phyloP scores from a whole-genome alignment of 495 filamentous ascomycete species.

The Recurvomyces mirabilis region DNA sequence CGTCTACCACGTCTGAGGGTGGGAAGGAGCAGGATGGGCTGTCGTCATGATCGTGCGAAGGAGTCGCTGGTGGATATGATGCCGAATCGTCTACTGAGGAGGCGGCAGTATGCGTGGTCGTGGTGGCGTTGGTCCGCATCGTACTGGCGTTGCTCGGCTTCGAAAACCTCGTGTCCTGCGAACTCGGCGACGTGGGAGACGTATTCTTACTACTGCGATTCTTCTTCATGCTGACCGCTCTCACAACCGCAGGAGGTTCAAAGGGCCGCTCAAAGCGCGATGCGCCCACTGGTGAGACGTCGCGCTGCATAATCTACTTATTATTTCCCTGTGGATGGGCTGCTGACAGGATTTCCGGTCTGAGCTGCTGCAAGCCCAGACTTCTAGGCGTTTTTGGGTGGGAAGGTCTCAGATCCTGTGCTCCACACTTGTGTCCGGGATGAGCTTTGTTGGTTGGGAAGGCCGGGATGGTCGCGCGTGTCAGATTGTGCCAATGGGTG shows the following conservation, averaged over 20 bases:
- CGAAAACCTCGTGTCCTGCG: neutral
- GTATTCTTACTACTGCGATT: slow-evolving; percentile 1
- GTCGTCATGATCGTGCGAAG: neutral
- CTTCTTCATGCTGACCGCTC: neutral
- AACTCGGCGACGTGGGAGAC: slow-evolving; percentile 11
- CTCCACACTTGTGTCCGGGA: no score
- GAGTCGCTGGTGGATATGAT: neutral
- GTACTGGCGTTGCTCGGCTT: slow-evolving; percentile 7
- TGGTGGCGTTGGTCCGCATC: neutral
- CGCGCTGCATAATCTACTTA: no score
- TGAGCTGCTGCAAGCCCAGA: no score
- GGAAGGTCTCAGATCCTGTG: no score
- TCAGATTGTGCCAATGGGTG: no score
- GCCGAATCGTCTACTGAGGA: neutral
- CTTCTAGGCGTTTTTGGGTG: no score
- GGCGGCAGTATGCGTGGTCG: slow-evolving; percentile 1
- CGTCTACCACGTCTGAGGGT: neutral
- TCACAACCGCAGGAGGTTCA: neutral
- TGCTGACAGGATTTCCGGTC: no score
- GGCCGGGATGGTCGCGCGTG: no score
- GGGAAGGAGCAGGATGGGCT: neutral
- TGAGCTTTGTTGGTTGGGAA: no score
- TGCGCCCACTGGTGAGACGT: slow-evolving; percentile 17
- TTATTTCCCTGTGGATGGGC: no score
- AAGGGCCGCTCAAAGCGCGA: slow-evolving; percentile 17